Evolutionary conservation across 2,329 filamentous ascomycete species (phyloP).

Genomic region (Fusarium stilboides): DNA sequence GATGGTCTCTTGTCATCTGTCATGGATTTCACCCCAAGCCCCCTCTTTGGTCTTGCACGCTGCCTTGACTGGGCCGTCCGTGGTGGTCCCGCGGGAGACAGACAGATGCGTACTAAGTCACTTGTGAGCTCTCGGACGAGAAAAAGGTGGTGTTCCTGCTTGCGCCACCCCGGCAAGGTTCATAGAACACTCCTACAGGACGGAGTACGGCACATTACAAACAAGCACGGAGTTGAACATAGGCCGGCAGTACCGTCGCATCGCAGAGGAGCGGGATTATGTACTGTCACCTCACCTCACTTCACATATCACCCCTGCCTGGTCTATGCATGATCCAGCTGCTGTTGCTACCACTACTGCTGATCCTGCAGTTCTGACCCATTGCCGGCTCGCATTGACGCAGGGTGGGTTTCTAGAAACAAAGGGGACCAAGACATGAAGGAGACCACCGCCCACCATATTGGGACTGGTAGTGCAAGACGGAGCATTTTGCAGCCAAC

Average conservation of each 20-base stretch:
- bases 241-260: slow-evolving; percentile 19
- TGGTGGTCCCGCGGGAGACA: slow-evolving; percentile 7
- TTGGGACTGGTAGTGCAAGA: slow-evolving; percentile 21
- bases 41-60: slow-evolving; percentile 10
- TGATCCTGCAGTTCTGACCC: slow-evolving; percentile 31
- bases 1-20: slow-evolving; percentile 9
- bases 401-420: slow-evolving; percentile 44
- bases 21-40: slow-evolving; percentile 10
- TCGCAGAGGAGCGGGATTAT: slow-evolving; percentile 14
- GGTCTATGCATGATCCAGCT: slow-evolving; percentile 25
- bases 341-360: slow-evolving; percentile 11
- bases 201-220: slow-evolving; percentile 12
- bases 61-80: slow-evolving; percentile 6
- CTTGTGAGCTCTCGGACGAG: slow-evolving; percentile 5
- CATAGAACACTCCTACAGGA: slow-evolving; percentile 6
- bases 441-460: slow-evolving; percentile 32
- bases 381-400: slow-evolving; percentile 28
- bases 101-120: slow-evolving; percentile 11
- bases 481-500: slow-evolving; percentile 42
- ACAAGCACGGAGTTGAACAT: slow-evolving; percentile 9
- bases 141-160: slow-evolving; percentile 15
- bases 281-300: slow-evolving; percentile 9
- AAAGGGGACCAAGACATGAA: slow-evolving; percentile 42
- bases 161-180: slow-evolving; percentile 15
- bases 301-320: slow-evolving; percentile 16